Percentiles rank a stretch among this genome's conserved stretches.
Conservation (phyloP, 257 asterid genomes). For the Capsicum baccatum region DNA sequence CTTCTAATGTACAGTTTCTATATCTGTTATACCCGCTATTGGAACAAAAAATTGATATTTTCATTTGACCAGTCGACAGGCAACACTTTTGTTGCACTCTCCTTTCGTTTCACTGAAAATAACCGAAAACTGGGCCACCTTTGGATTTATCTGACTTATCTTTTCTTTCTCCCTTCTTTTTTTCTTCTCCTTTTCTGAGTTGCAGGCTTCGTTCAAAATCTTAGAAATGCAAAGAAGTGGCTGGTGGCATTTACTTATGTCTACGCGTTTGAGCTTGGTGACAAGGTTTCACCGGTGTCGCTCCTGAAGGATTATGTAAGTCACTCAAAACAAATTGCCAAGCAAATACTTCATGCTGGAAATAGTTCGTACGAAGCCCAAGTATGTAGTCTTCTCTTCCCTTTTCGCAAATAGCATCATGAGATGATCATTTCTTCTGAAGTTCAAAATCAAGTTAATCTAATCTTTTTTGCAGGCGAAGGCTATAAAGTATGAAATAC, state of each 20-base stretch:
- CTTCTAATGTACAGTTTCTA: background rate
- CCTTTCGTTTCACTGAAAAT: background rate
- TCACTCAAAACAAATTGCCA: background rate
- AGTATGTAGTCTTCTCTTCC: slow-evolving; percentile 22
- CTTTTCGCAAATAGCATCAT: background rate
- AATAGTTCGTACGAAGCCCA: slow-evolving; percentile 16
- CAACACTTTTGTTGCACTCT: background rate
- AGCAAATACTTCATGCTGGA: slow-evolving; percentile 19
- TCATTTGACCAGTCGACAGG: background rate
- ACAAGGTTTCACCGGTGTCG: slow-evolving; percentile 32
- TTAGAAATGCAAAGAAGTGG: slow-evolving; percentile 19
- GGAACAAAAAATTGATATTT: background rate
- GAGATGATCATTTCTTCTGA: slow-evolving; percentile 9
- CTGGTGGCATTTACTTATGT: slow-evolving; percentile 34
- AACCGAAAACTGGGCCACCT: background rate
- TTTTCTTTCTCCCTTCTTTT: background rate
- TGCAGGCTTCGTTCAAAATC: slow-evolving; percentile 26
- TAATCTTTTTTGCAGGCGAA: slow-evolving; percentile 16
- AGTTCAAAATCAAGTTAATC: background rate
- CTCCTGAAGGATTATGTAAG: slow-evolving; percentile 33
- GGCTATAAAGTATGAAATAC: slow-evolving; percentile 28
- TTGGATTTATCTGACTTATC: background rate
- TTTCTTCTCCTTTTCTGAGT: background rate
- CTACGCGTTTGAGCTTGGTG: slow-evolving; percentile 33
- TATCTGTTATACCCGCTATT: background rate